These are phyloP conservation scores for Naegleria lovaniensis DNA, from an alignment of 208 protist genomes.

Conservation along the genomic window DNA sequence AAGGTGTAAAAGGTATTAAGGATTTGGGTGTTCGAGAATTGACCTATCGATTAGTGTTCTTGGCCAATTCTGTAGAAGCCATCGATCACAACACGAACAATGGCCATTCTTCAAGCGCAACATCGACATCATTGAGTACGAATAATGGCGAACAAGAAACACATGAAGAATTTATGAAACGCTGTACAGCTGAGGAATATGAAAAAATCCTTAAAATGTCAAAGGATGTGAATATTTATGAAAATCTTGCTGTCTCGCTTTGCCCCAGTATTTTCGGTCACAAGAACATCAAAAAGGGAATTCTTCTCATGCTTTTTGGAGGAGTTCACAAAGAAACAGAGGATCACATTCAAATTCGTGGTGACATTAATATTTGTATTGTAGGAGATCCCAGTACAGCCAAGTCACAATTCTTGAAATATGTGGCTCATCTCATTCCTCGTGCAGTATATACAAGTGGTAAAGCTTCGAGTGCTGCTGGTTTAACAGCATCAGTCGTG, in stretches of 20 bases:
- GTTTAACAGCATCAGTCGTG: slow-evolving; percentile 92
- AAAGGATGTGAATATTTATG: slow-evolving; percentile 63
- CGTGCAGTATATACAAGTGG: slow-evolving; percentile 95
- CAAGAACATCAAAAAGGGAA: slow-evolving; percentile 94
- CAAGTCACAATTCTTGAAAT: slow-evolving; percentile 99
- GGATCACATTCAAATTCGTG: slow-evolving; percentile 83
- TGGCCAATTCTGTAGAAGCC: slow-evolving; percentile 76
- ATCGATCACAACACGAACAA: slow-evolving; percentile 32
- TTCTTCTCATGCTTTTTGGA: slow-evolving; percentile 96
- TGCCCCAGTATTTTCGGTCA: slow-evolving; percentile 92
- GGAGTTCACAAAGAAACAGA: slow-evolving; percentile 94
- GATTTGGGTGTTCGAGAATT: slow-evolving; percentile 93
- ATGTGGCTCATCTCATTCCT: slow-evolving; percentile 80
- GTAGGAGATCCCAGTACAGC: slow-evolving; percentile 97
- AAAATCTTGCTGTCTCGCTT: slow-evolving; percentile 75
- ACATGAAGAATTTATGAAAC: slow-evolving; percentile 57
- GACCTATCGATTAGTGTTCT: slow-evolving; percentile 93
- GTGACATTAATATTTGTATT: slow-evolving; percentile 99
- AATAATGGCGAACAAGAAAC: background rate
- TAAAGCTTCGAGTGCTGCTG: slow-evolving; percentile 91
- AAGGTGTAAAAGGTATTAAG: slow-evolving; percentile 89
- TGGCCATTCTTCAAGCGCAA: background rate
- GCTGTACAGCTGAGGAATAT: slow-evolving; percentile 60
- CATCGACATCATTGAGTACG: background rate
- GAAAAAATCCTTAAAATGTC: slow-evolving; percentile 70